Evolutionary conservation across 345 rosid genomes (phyloP).

Genomic region (Dipteronia sinensis): DNA sequence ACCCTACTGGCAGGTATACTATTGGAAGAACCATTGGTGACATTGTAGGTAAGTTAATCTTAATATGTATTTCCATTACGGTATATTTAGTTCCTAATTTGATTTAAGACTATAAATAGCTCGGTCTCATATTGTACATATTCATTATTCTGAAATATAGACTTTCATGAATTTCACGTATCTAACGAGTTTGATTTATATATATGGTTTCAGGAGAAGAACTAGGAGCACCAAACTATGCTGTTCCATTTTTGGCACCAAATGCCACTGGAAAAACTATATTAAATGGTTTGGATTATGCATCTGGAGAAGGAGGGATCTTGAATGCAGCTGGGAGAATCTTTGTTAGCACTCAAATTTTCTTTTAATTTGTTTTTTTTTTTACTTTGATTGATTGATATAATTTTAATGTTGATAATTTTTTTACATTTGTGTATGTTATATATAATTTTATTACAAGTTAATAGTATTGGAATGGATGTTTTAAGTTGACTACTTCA

Average conservation of each 20-base stretch:
- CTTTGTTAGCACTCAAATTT: slow-evolving; percentile 44
- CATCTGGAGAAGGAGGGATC: slow-evolving; percentile 94
- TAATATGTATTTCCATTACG: not conserved
- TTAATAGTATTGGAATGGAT: slow-evolving; percentile 86
- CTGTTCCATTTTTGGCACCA: slow-evolving; percentile 73
- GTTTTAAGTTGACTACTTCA: slow-evolving; percentile 79
- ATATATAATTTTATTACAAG: slow-evolving; percentile 36
- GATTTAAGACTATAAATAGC: no score
- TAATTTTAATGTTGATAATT: no score
- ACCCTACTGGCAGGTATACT: no score
- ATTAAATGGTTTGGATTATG: slow-evolving; percentile 76
- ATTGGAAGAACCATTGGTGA: slow-evolving; percentile 92
- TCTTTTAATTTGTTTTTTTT: not conserved
- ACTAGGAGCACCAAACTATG: slow-evolving; percentile 68
- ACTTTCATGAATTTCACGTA: no score
- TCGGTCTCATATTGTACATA: no score
- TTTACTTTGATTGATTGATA: not conserved
- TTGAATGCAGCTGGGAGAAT: slow-evolving; percentile 92
- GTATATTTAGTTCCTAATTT: no score
- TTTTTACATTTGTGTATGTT: not conserved
- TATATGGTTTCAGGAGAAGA: slow-evolving; percentile 58
- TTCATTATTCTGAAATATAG: no score
- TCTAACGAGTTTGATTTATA: not conserved
- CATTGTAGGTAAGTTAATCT: slow-evolving; percentile 52
- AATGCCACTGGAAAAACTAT: slow-evolving; percentile 74